Percentiles rank a stretch among this genome's conserved stretches.
Conservation (phyloP, 805 yeast species). For the Sugiyamaella chiloensis region DNA sequence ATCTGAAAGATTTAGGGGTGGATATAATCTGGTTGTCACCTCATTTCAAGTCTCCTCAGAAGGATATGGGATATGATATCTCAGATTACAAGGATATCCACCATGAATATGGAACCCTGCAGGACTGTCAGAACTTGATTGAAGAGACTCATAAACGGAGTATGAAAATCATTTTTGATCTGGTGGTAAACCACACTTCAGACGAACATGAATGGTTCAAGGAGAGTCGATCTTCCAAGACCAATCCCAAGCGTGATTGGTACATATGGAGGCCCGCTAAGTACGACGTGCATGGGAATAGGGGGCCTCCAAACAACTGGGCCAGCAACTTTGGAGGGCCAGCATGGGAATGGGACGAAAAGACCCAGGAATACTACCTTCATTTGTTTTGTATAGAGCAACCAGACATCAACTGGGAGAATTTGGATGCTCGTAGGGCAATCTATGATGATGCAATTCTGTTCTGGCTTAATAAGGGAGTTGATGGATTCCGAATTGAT, state of each 20-base stretch:
- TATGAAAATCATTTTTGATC: constrained; percentile 50
- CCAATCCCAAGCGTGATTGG: constrained; percentile 58
- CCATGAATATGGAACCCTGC: constrained; percentile 54
- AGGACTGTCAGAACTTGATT: constrained; percentile 50
- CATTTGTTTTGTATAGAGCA: constrained; percentile 51
- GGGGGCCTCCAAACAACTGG: constrained; percentile 59
- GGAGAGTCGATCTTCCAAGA: constrained; percentile 49
- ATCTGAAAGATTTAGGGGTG: constrained; percentile 47
- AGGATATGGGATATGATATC: constrained; percentile 63
- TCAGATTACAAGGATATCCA: constrained; percentile 50
- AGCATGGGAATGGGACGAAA: constrained; percentile 56
- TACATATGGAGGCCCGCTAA: constrained; percentile 53
- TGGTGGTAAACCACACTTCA: constrained; percentile 59
- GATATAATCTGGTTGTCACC: constrained; percentile 58
- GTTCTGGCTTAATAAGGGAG: constrained; percentile 54
- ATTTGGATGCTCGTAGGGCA: constrained; percentile 37
- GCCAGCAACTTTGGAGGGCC: constrained; percentile 49
- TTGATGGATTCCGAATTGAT: constrained; percentile 59
- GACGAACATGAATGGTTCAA: constrained; percentile 55
- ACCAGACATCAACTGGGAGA: constrained; percentile 64
- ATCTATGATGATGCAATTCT: constrained; percentile 46
- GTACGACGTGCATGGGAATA: constrained; percentile 45
- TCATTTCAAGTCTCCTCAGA: constrained; percentile 55
- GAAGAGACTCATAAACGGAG: constrained; percentile 47
- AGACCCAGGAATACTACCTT: constrained; percentile 54